Evolutionary conservation across 129 eudicot genomes (phyloP).

Genomic region (Chrysanthemum seticuspe): DNA sequence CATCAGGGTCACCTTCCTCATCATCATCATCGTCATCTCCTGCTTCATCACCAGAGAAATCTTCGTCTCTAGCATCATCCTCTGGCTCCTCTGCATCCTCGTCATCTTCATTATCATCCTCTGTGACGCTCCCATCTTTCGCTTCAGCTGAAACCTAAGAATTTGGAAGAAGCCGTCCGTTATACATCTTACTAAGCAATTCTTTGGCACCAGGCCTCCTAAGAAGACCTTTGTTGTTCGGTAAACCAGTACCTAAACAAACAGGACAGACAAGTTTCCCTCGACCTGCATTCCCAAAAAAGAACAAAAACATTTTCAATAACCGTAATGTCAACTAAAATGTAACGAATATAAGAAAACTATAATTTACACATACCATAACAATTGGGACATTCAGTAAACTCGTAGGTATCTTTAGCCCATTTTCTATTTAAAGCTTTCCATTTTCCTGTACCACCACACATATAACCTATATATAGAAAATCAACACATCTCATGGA

Average conservation of each 20-base stretch:
- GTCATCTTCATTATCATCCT: constrained; percentile 77
- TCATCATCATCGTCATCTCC: constrained; percentile 55
- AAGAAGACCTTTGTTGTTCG: constrained; percentile 97
- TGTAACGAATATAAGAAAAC: not conserved
- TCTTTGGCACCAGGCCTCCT: constrained; percentile 82
- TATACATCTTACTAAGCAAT: constrained; percentile 90
- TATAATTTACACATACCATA: constrained; percentile 48
- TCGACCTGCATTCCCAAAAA: constrained; percentile 52
- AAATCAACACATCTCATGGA: constrained; percentile 51
- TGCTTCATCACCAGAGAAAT: constrained; percentile 80
- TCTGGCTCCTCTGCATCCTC: constrained; percentile 50
- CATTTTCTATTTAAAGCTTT: constrained; percentile 95
- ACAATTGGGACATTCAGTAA: constrained; percentile 96
- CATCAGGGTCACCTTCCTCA: constrained; percentile 62
- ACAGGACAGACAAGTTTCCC: constrained; percentile 96
- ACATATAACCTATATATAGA: constrained; percentile 93
- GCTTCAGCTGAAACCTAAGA: constrained; percentile 83
- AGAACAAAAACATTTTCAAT: not conserved
- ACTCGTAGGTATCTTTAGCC: constrained; percentile 94
- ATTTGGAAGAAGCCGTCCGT: constrained; percentile 78
- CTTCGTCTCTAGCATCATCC: constrained; percentile 80
- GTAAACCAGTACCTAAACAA: constrained; percentile 91
- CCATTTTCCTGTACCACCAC: constrained; percentile 99
- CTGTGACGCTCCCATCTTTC: constrained; percentile 76
- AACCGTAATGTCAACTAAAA: not conserved